A percentile compares a stretch with the other conserved stretches of the same genome.
Evolutionary conservation across 108 stramenopile genomes (phyloP).

Genomic region (Skeletonema costatum): DNA sequence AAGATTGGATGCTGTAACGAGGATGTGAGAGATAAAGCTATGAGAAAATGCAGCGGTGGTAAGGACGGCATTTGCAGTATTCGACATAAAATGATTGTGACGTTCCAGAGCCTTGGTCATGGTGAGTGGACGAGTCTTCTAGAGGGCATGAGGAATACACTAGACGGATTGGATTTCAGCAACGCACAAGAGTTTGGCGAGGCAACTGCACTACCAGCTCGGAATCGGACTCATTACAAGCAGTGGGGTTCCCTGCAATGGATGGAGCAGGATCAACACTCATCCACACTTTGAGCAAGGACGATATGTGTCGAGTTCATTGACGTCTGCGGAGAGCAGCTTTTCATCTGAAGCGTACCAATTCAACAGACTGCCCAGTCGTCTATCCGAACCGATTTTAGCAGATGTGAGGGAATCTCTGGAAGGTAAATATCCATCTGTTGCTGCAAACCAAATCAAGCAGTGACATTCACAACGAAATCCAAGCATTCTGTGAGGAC

Average conservation of each 20-base stretch:
- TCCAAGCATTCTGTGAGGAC: constrained; percentile 19
- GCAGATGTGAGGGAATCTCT: constrained; percentile 5
- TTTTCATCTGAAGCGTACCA: constrained; percentile 25
- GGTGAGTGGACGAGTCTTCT: constrained; percentile 12
- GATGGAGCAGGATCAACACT: constrained; percentile 11
- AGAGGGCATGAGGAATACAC: constrained; percentile 24
- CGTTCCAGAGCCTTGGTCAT: constrained; percentile 18
- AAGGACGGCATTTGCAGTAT: neutral
- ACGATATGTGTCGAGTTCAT: constrained; percentile 22
- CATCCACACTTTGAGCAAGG: neutral
- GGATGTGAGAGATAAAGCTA: constrained; percentile 8
- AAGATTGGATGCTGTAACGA: constrained; percentile 21
- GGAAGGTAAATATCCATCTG: neutral
- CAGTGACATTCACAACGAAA: neutral
- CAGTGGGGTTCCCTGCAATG: constrained; percentile 23
- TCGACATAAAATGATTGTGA: constrained; percentile 25
- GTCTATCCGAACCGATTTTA: constrained; percentile 21
- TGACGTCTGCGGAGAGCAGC: constrained; percentile 28
- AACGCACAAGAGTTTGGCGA: constrained; percentile 9
- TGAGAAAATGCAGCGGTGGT: neutral
- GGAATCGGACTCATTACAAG: neutral
- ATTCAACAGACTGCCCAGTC: constrained; percentile 18
- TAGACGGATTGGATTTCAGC: constrained; percentile 5
- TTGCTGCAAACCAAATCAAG: neutral
- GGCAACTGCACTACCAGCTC: neutral